Base-by-base conservation (phyloP, 805 yeast genomes). In the Kodamaea kaohsiungensis region DNA sequence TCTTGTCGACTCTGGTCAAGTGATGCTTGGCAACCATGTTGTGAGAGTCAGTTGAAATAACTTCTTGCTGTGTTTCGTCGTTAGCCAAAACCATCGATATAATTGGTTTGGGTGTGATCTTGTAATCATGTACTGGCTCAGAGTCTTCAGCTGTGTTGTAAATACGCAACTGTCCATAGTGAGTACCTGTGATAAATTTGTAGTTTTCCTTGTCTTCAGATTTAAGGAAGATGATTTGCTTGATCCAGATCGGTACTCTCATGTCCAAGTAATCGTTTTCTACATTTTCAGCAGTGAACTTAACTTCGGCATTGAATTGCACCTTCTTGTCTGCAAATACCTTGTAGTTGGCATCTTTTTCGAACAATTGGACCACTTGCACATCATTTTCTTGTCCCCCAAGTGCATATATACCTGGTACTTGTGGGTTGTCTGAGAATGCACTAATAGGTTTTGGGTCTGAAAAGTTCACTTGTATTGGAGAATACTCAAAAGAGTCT, bases 321-420 rank as follows among this genome's bases (percentile, higher is more conserved):
- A 38, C 53, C 25, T 60, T 53, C 13, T 56, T 62, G 5, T 63
- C 61, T 33, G 22, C 33, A 65, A 64, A 61, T 12, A 49, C 48
- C 8, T 59, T 51, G 12, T 52, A 48, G 16, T 61, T 55, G 7
- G 63, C 51, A n/a, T 64, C 68, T 3, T 60, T 53, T 1, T 66
- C 66, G 49, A 70, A 72, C 18, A 83, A 56, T 43, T 72, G 59
- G 47, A 81, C 66, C 17, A 86, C 70, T 50, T 81, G 81, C 4
- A 89, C 71, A 65, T 89, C 92, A 55, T 84, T 84, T 61, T 91
- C 96, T 64, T 89, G 83, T 27, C 98, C 99, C 37, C 98, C 98
- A 62, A 76, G 82, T 0, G 95, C 96, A 68, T 88, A 83, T 1
- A 85, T 67, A 18, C 82, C 81, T 7, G 67, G 66, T 17, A 74